phyloP scores from a whole-genome alignment of 78 protist species.

The Dictyostelium capitatum region DNA sequence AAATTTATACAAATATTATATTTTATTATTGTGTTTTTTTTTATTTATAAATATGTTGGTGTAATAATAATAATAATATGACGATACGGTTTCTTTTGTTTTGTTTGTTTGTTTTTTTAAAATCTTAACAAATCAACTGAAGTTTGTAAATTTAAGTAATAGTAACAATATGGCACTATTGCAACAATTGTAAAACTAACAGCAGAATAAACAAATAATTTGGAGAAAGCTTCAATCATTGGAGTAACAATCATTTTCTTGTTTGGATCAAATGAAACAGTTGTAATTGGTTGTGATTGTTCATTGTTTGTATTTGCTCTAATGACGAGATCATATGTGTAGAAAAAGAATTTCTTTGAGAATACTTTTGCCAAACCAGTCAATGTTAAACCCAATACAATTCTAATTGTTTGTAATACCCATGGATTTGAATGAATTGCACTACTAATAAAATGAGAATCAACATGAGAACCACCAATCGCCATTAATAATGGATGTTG shows the following conservation, averaged over 20 bases:
- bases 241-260: conserved; percentile 11
- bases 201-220: conserved; percentile 38
- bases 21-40: no score
- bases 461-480: background rate
- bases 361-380: conserved; percentile 20
- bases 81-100: background rate
- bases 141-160: conserved; percentile 3
- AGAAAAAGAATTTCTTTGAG: conserved; percentile 66
- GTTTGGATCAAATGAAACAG: background rate
- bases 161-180: background rate
- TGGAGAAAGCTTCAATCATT: conserved; percentile 61
- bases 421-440: background rate
- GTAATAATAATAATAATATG: no score
- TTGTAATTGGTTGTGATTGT: conserved; percentile 21
- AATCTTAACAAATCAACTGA: background rate
- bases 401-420: conserved; percentile 1
- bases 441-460: background rate
- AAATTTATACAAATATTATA: no score
- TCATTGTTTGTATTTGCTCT: background rate
- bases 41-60: no score
- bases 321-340: background rate
- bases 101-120: background rate
- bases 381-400: conserved; percentile 27
- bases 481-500: background rate
- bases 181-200: conserved; percentile 26